Percentiles rank a stretch among this genome's conserved stretches.
Evolutionary conservation across 2,329 filamentous ascomycete species (phyloP).

Genomic region (Colletotrichum graminicola): DNA sequence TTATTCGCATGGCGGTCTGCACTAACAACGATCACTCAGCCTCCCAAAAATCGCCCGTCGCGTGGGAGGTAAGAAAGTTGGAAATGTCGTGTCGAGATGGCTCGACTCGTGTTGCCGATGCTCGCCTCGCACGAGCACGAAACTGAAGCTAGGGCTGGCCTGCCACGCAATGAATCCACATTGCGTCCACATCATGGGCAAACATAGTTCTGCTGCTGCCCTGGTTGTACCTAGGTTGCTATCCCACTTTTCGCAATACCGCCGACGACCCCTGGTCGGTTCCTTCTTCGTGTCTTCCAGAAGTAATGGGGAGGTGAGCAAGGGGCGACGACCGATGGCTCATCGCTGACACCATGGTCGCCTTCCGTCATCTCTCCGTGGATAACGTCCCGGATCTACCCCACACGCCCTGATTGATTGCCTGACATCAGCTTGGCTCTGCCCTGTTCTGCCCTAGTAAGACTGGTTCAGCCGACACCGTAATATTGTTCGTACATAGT

Average conservation of each 20-base stretch:
- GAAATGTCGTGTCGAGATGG: not conserved
- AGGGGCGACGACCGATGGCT: conserved; percentile 13
- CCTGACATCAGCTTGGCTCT: conserved; percentile 1
- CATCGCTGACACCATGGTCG: not conserved
- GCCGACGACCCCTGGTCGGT: conserved; percentile 35
- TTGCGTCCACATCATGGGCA: conserved; percentile 28
- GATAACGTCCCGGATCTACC: conserved; percentile 16
- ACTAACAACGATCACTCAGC: not conserved
- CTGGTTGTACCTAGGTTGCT: conserved; percentile 33
- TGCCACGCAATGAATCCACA: conserved; percentile 33
- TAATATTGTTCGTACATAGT: not conserved
- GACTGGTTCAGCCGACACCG: conserved; percentile 6
- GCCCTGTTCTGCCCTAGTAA: conserved; percentile 14
- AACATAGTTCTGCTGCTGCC: conserved; percentile 28
- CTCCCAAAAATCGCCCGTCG: not conserved
- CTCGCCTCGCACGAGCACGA: conserved; percentile 22
- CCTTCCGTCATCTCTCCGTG: conserved; percentile 18
- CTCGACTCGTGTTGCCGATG: conserved; percentile 35
- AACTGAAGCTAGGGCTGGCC: conserved; percentile 25
- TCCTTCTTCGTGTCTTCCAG: conserved; percentile 38
- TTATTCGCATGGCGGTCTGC: not conserved
- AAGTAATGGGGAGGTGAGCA: conserved; percentile 38
- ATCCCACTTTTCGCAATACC: conserved; percentile 37
- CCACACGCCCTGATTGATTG: conserved; percentile 4
- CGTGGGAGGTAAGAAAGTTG: not conserved